Evolutionary conservation across 1,139 yeast genomes (phyloP), one percentile per base, ranked within the genome.

Genomic region (Kurtzmaniella quercitrusa): DNA sequence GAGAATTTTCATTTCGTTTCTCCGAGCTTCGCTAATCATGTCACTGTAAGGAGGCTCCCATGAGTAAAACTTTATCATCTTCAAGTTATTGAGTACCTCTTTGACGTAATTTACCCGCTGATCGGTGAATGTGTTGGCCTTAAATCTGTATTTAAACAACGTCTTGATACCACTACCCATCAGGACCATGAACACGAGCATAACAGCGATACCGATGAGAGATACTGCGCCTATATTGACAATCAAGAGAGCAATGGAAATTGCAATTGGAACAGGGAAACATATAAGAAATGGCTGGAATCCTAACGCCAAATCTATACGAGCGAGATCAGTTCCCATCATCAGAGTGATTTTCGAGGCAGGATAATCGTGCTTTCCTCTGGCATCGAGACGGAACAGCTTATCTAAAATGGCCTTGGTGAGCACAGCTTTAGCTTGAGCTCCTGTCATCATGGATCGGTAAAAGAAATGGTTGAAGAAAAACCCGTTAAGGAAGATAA

Each of bases 331-430:
- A 1, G 71, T 65, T 34, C 70, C 65, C 54, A 68, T 58, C 58
- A 68, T 62, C 9, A 72, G 82, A 1, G 95, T 86, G 45, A 89
- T 73, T 49, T 76, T 78, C 46, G 94, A 86, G 19, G 78, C 70
- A 0, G 94, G 79, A 57, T 65, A 86, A 46, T 71, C 66, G 52
- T 78, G 77, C 44, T 77, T 74, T 2, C 93, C 77, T 46, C 72
- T 70, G n/a, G 81, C 76, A 49, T 79, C 76, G 11, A 89, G 73
- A 42, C 62, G 70, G 51, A 86, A 75, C 14, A 91, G 75, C 58
- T 89, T 89, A 46, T 76, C 75, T 47, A 86, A 66, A 12, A 87
- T 63, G 1, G 86, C 82, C 47, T 83, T 82, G 2, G 85, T 81
- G 40, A 87, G 60, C 1, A 85, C 76, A 1, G 87, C 78, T 56